Evolutionary conservation across 2,329 filamentous ascomycete species (phyloP).

Genomic region (Alternaria angustiovoidea): DNA sequence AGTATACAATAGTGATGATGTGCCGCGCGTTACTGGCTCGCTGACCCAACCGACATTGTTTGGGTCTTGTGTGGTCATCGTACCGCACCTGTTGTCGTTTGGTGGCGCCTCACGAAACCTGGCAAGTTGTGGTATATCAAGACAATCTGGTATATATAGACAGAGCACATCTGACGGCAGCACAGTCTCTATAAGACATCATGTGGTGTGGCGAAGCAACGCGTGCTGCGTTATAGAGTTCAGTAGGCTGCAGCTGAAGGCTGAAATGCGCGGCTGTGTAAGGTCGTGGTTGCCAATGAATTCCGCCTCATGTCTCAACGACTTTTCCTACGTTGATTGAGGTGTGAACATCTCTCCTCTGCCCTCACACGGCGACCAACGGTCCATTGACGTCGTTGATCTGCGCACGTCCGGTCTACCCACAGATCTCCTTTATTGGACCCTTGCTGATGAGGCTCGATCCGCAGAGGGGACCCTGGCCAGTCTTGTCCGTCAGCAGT

Average conservation of each 20-base stretch:
- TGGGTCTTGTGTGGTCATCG: background rate
- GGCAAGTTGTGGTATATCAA: background rate
- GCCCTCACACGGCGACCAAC: background rate
- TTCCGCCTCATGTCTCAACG: background rate
- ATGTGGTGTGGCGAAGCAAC: background rate
- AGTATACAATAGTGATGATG: background rate
- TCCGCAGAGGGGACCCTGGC: slow-evolving; percentile 6
- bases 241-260: background rate
- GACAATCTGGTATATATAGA: background rate
- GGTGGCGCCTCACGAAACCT: background rate
- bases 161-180: background rate
- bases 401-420: background rate
- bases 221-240: background rate
- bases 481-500: slow-evolving; percentile 3
- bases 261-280: background rate
- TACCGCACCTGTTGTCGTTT: background rate
- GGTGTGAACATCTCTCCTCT: background rate
- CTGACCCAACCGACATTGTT: background rate
- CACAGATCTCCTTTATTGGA: slow-evolving; percentile 5
- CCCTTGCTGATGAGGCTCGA: slow-evolving; percentile 5
- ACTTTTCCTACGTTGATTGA: background rate
- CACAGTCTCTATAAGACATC: background rate
- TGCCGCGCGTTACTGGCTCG: background rate
- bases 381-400: background rate
- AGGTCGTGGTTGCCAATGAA: background rate